phyloP scores from a whole-genome alignment of 345 rosid species.

The Geranium brycei region DNA sequence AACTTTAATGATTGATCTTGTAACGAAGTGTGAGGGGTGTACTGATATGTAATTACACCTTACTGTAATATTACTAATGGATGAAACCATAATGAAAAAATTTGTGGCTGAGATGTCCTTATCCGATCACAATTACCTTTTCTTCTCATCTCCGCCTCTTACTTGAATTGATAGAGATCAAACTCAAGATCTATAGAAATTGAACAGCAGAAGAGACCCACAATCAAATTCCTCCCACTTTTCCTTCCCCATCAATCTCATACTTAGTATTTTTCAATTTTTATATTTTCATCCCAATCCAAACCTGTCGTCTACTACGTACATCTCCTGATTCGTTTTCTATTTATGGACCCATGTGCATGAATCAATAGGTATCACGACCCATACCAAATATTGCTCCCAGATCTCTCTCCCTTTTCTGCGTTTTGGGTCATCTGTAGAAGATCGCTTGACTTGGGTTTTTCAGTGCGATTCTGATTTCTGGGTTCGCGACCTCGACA shows the following conservation, averaged over 20 bases:
- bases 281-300: neutral
- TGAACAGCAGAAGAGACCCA: neutral
- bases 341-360: no score
- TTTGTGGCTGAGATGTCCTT: neutral
- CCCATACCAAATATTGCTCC: neutral
- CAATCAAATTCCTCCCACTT: neutral
- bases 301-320: neutral
- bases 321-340: neutral
- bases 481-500: constrained; percentile 3
- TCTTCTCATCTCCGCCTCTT: no score
- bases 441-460: neutral
- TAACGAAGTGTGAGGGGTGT: no score
- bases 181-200: no score
- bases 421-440: neutral
- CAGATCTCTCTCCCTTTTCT: neutral
- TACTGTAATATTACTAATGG: no score
- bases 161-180: neutral
- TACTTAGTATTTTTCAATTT: neutral
- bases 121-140: neutral
- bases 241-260: no score
- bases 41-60: no score
- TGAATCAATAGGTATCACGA: neutral
- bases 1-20: no score
- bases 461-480: neutral
- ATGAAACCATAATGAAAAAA: no score